A percentile compares a stretch with the other conserved stretches of the same genome.
Evolutionary conservation across 192 early-diverging fungal genomes (phyloP).

Genomic region (Podila minutissima): DNA sequence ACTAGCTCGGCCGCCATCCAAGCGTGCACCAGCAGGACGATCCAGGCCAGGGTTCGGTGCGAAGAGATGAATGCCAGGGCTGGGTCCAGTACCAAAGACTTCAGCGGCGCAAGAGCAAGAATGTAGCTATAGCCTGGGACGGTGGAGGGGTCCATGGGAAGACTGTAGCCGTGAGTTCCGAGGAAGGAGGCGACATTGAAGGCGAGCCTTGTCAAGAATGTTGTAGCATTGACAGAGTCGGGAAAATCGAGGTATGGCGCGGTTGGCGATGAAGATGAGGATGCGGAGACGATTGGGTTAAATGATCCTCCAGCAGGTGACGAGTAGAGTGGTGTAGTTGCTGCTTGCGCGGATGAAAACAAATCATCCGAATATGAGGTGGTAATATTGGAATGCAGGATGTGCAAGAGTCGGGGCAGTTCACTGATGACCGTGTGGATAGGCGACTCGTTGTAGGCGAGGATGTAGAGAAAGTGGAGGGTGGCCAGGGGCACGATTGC

Average conservation of each 20-base stretch:
- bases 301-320: not conserved
- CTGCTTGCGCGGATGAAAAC: not conserved
- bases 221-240: not conserved
- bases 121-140: slow-evolving; percentile 24
- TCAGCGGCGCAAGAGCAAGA: slow-evolving; percentile 13
- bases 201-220: not conserved
- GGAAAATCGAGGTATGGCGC: not conserved
- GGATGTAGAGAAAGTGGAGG: slow-evolving; percentile 30
- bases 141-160: not conserved
- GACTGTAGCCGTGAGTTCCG: slow-evolving; percentile 6
- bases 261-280: not conserved
- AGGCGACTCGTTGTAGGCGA: slow-evolving; percentile 40
- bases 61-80: slow-evolving; percentile 18
- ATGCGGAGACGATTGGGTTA: not conserved
- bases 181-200: slow-evolving; percentile 11
- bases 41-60: slow-evolving; percentile 21
- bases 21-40: slow-evolving; percentile 18
- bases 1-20: slow-evolving; percentile 39
- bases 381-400: slow-evolving; percentile 13
- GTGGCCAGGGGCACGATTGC: slow-evolving; percentile 29
- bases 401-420: slow-evolving; percentile 9
- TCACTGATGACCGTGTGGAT: slow-evolving; percentile 22
- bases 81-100: slow-evolving; percentile 1
- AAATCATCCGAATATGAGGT: not conserved
- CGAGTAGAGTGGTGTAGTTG: not conserved